Base-by-base conservation (phyloP, 768 basidiomycete species). In the Steccherinum ochraceum region DNA sequence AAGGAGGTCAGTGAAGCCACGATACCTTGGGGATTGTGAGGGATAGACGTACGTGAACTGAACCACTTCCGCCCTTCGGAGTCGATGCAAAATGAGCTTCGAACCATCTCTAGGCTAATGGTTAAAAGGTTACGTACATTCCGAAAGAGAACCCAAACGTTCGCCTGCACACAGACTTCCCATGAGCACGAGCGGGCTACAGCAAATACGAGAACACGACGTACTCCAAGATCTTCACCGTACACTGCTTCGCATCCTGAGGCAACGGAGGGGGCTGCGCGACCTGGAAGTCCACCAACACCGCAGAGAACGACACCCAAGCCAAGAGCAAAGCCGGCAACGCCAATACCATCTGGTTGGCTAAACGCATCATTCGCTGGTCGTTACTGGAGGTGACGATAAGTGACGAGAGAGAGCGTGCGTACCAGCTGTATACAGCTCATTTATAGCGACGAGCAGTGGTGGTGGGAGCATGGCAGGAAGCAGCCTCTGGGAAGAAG, bases 71-170 rank as follows among this genome's bases (percentile, higher is more conserved):
- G 83, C 72, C 44, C 84, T 87, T 46, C 41, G 49, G 11, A 39
- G 35, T 11, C 11, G 11, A n/a, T 11, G n/a, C 35, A n/a, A n/a
- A 39, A 11, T 39, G 35, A 39, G 35, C n/a, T 11, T 11, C 11
- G 11, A 39, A n/a, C 35, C n/a, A 39, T 39, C 35, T 11, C 11
- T 11, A n/a, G 35, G 11, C 11, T 11, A 11, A 41, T 19, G 30
- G 27, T 48, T n/a, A n/a, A n/a, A 30, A 16, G 25, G 24, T 39
- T 35, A 70, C 78, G 62, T 59, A 86, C 86, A 70, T 52, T 58
- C 83, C 84, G 54, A 79, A 88, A 2, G 87, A 88, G 61, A 75
- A 78, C 2, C 79, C 86, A 59, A 87, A 89, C 49, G 84, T 84
- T 49, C 79, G 83, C 61, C 86, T 86, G 50, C 24, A 24, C 16